Evolutionary conservation across 2,329 filamentous ascomycete species (phyloP), one percentile per base, ranked within the genome.

Genomic region (Aspergillus neoniger): DNA sequence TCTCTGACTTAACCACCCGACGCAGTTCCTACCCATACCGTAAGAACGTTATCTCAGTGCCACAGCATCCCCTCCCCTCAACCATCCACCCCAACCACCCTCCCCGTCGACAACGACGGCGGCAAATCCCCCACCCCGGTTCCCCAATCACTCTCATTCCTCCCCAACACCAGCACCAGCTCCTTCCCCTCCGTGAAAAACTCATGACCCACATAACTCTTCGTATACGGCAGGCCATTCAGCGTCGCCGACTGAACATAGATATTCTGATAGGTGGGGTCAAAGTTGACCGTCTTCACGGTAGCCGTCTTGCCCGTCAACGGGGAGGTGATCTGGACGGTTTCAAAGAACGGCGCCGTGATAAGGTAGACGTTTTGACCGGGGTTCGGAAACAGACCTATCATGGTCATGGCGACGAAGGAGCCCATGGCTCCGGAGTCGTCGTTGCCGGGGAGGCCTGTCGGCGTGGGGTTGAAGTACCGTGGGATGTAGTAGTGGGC

Each of bases 341-440:
- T 76, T 62, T 83, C 78, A 64, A 91, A 91, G 68, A 85, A 91
- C 0, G 88, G 88, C 0, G 88, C 84, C 0, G 79, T 88, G 63
- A 90, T 88, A 7, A 90, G 81, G 66, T 90, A 90, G 1, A 90
- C 86, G 62, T 88, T 78, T 68, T 90, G 88, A 0, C 87, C 88
- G 0, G 86, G 81, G 57, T 89, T 87, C 0, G 88, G 88, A 71
- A 88, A 91, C 7, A 90, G 74, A 0, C 88, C 88, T 79, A 90
- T 85, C 87, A 90, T 89, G 10, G 82, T 77, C 19, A 90, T 84
- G 0, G 86, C 85, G 2, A 86, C 77, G 62, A 90, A 90, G 0
- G 83, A 84, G 48, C 87, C 88, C 87, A 90, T 90, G 1, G 88
- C 86, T 2, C 88, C 88, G 36, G 81, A 83, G 70, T 91, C 88